Conservation (phyloP, 495 filamentous ascomycete genomes). For the Aspergillus ostianus region DNA sequence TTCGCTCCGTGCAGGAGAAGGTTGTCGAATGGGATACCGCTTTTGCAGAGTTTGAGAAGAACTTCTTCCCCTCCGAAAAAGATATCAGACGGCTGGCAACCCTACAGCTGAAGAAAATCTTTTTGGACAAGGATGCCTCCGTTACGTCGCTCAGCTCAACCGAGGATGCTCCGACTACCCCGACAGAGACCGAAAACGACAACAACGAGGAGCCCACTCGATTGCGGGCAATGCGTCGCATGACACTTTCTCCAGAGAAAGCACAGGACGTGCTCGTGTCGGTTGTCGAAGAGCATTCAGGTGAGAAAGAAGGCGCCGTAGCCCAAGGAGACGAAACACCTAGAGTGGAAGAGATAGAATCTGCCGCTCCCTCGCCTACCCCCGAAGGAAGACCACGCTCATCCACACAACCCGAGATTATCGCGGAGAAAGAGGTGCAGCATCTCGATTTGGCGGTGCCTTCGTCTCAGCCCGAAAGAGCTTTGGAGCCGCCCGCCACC, state of each 20-base stretch:
- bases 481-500: background rate
- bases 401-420: conserved; percentile 28
- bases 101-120: conserved; percentile 91
- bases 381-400: conserved; percentile 19
- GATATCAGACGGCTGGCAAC: conserved; percentile 91
- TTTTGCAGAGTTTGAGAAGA: conserved; percentile 86
- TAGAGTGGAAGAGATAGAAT: conserved; percentile 19
- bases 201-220: conserved; percentile 37
- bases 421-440: conserved; percentile 53
- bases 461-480: conserved; percentile 30
- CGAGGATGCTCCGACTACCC: conserved; percentile 48
- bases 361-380: conserved; percentile 17
- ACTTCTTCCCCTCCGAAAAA: conserved; percentile 95
- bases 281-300: conserved; percentile 65
- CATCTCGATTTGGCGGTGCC: conserved; percentile 73
- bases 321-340: conserved; percentile 6
- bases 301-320: conserved; percentile 32
- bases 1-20: conserved; percentile 87
- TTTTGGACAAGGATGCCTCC: conserved; percentile 80
- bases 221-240: conserved; percentile 39
- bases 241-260: conserved; percentile 63
- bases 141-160: conserved; percentile 65
- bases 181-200: conserved; percentile 47
- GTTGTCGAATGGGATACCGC: conserved; percentile 89
- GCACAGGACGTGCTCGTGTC: conserved; percentile 67